Percentiles rank a stretch among this genome's conserved stretches.
Evolutionary conservation across 352 stramenopile genomes (phyloP).

Genomic region (Stramenopiles sp.): DNA sequence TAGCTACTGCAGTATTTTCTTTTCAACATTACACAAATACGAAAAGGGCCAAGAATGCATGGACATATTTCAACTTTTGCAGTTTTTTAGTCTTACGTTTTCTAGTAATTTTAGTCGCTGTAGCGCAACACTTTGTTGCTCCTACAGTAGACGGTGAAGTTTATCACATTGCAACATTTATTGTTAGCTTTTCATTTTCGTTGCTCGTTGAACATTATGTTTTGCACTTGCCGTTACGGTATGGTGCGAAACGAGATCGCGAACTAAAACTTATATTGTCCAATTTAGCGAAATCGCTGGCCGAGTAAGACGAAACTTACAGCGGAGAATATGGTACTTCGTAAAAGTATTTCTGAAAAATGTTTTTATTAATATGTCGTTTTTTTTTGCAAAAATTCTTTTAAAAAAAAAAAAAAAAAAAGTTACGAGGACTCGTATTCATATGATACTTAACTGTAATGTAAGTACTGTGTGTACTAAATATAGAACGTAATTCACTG

Average conservation of each 20-base stretch:
- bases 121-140: not conserved
- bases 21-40: not conserved
- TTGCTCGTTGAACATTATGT: not conserved
- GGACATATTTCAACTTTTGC: not conserved
- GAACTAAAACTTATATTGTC: not conserved
- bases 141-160: not conserved
- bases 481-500: too few relatives aligned
- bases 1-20: not conserved
- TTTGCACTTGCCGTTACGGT: not conserved
- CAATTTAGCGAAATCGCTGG: not conserved
- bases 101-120: not conserved
- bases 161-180: not conserved
- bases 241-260: not conserved
- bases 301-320: not conserved
- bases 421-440: too few relatives aligned
- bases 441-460: too few relatives aligned
- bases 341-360: too few relatives aligned
- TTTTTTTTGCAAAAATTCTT: too few relatives aligned
- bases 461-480: too few relatives aligned
- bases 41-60: not conserved
- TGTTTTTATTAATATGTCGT: too few relatives aligned
- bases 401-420: too few relatives aligned
- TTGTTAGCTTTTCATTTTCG: not conserved
- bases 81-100: not conserved
- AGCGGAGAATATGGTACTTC: not conserved